A percentile compares a stretch with the other conserved stretches of the same genome.
phyloP scores from a whole-genome alignment of 2,329 filamentous ascomycete species.

The Aspergillus udagawae region DNA sequence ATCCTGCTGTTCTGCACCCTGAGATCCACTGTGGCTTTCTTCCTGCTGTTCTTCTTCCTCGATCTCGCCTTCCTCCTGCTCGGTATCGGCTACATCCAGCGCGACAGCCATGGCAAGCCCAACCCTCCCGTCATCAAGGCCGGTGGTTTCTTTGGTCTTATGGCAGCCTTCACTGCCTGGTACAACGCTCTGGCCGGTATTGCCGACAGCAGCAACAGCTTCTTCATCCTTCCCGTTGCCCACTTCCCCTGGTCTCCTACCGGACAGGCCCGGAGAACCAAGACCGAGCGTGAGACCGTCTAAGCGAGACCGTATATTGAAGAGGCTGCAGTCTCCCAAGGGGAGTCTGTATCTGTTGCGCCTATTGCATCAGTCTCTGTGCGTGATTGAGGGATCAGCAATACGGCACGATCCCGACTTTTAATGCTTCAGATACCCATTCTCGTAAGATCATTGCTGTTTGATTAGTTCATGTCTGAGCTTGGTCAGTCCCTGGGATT shows the following conservation, averaged over 20 bases:
- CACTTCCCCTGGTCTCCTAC: constrained; percentile 94
- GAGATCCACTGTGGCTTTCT: constrained; percentile 73
- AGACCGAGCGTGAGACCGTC: constrained; percentile 47
- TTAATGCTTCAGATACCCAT: constrained; percentile 34
- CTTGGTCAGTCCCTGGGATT: background rate
- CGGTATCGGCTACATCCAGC: constrained; percentile 59
- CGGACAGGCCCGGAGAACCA: constrained; percentile 57
- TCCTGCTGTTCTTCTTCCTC: constrained; percentile 70
- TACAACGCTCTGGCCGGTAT: constrained; percentile 83
- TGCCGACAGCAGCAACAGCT: constrained; percentile 67
- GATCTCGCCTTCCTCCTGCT: constrained; percentile 73
- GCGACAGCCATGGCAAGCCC: constrained; percentile 39
- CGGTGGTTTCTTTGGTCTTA: constrained; percentile 74
- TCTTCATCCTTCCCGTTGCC: constrained; percentile 87
- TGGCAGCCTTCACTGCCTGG: constrained; percentile 80
- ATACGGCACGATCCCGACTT: constrained; percentile 4
- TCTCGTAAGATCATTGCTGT: constrained; percentile 19
- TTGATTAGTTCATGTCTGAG: background rate
- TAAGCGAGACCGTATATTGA: constrained; percentile 14
- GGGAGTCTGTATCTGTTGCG: background rate
- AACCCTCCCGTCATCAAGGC: constrained; percentile 58
- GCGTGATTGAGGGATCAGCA: background rate
- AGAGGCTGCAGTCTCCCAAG: background rate
- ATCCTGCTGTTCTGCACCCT: constrained; percentile 70
- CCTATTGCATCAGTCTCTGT: background rate